Evolutionary conservation across 148 eudicot species (phyloP).

Genomic region (Nepenthes mirabilis): DNA sequence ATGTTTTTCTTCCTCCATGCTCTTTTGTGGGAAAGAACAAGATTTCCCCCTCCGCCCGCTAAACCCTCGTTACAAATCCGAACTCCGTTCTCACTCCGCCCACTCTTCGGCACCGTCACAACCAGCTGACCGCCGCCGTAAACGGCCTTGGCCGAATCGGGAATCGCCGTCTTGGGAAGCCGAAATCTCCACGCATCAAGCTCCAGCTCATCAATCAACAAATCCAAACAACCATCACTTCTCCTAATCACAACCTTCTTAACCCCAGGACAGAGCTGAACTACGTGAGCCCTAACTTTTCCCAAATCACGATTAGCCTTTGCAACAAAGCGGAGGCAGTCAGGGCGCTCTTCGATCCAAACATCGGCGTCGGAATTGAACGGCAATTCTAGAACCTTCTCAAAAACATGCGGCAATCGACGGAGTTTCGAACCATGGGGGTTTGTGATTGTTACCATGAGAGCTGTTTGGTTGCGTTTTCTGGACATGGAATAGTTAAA

Average conservation of each 20-base stretch:
- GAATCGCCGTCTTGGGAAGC: conserved; percentile 20
- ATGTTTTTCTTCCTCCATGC: no score
- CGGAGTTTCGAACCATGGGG: conserved; percentile 23
- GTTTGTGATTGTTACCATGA: no score
- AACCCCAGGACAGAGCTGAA: conserved; percentile 54
- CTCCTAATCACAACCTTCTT: conserved; percentile 41
- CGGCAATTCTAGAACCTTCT: conserved; percentile 55
- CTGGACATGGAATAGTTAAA: no score
- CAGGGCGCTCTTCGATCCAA: conserved; percentile 29
- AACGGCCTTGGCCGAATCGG: conserved; percentile 24
- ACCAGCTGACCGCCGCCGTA: conserved; percentile 10
- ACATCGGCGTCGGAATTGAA: conserved; percentile 54
- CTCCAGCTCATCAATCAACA: conserved; percentile 28
- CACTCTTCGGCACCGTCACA: conserved; percentile 44
- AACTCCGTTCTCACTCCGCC: not conserved
- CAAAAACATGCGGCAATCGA: conserved; percentile 57
- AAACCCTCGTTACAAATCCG: no score
- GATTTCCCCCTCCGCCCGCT: no score
- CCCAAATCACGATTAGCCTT: not conserved
- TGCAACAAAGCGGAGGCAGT: conserved; percentile 30
- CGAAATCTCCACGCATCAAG: conserved; percentile 37
- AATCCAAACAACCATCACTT: not conserved
- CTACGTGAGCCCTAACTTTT: conserved; percentile 29
- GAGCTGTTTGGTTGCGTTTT: no score
- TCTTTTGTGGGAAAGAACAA: no score